phyloP scores from a whole-genome alignment of 495 filamentous ascomycete genomes.

The Patellaria atrata region DNA sequence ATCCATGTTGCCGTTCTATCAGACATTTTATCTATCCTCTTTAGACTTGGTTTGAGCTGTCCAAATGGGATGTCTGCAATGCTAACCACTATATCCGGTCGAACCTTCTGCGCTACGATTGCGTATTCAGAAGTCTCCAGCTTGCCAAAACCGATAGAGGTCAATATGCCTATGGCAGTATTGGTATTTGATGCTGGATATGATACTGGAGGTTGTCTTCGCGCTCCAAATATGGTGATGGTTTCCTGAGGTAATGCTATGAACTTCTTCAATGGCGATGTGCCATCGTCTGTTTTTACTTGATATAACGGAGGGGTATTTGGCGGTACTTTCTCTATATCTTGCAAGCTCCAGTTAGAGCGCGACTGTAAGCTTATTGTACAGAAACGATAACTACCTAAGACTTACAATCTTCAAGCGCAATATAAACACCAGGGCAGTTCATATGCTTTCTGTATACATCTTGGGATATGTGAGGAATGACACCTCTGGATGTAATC shows the following conservation, averaged over 20 bases:
- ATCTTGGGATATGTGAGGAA: slow-evolving; percentile 85
- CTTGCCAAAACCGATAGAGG: slow-evolving; percentile 65
- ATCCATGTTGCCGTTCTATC: slow-evolving; percentile 70
- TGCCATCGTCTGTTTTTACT: slow-evolving; percentile 18
- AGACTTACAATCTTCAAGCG: slow-evolving; percentile 82
- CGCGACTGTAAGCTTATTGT: slow-evolving; percentile 14
- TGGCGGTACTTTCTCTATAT: slow-evolving; percentile 54
- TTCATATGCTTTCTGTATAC: slow-evolving; percentile 49
- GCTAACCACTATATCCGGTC: slow-evolving; percentile 68
- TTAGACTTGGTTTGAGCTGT: slow-evolving; percentile 39
- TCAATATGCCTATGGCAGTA: slow-evolving; percentile 58
- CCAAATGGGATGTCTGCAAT: slow-evolving; percentile 60
- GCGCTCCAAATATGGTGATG: slow-evolving; percentile 62
- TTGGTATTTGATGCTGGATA: slow-evolving; percentile 61
- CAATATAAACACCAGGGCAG: slow-evolving; percentile 58
- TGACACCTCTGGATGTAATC: slow-evolving; percentile 61
- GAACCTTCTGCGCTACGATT: slow-evolving; percentile 42
- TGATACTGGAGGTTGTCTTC: slow-evolving; percentile 59
- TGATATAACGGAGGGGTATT: slow-evolving; percentile 39
- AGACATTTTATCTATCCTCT: slow-evolving; percentile 66
- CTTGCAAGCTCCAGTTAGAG: slow-evolving; percentile 34
- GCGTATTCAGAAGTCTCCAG: slow-evolving; percentile 55
- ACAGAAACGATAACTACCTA: slow-evolving; percentile 7
- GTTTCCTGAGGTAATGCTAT: slow-evolving; percentile 41
- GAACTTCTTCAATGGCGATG: slow-evolving; percentile 56